Evolutionary conservation across 2,329 filamentous ascomycete genomes (phyloP).

Genomic region (Aspergillus sp.): DNA sequence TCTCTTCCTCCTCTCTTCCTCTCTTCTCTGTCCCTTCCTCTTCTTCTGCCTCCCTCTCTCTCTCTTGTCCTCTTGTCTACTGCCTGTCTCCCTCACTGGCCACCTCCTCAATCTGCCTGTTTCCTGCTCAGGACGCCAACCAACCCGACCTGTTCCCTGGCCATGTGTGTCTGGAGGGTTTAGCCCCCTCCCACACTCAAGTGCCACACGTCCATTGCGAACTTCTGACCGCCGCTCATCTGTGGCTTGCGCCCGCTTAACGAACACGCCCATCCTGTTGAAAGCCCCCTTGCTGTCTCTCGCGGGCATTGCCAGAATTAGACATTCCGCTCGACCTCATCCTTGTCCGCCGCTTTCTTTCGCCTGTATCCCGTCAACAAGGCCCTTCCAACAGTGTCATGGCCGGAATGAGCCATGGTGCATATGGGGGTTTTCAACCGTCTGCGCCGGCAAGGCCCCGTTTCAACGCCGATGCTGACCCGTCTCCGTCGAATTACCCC

Average conservation of each 20-base stretch:
- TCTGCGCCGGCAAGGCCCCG: slow-evolving; percentile 21
- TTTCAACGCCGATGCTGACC: slow-evolving; percentile 15
- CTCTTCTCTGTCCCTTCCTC: background rate
- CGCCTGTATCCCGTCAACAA: slow-evolving; percentile 3
- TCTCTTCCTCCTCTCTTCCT: slow-evolving; percentile 1
- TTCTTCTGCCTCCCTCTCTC: slow-evolving; percentile 1
- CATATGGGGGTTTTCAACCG: slow-evolving; percentile 26
- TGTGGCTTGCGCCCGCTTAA: background rate
- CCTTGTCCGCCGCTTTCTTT: slow-evolving; percentile 2
- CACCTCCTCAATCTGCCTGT: slow-evolving; percentile 3
- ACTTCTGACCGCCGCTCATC: background rate
- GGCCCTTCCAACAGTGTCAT: slow-evolving; percentile 13
- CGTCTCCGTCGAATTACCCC: slow-evolving; percentile 12
- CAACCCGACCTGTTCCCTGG: slow-evolving; percentile 7
- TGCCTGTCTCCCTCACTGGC: slow-evolving; percentile 1
- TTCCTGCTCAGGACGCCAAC: background rate
- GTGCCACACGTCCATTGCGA: background rate
- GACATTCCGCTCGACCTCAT: too few relatives aligned
- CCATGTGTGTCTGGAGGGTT: slow-evolving; percentile 25
- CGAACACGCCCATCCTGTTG: background rate
- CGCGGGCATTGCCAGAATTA: too few relatives aligned
- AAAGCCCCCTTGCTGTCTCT: slow-evolving; percentile 4
- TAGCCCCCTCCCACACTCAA: slow-evolving; percentile 16
- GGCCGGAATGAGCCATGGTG: slow-evolving; percentile 28
- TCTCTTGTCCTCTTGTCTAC: background rate